Conservation (phyloP, 352 stramenopile species). For the Globisporangium apiculatum region DNA sequence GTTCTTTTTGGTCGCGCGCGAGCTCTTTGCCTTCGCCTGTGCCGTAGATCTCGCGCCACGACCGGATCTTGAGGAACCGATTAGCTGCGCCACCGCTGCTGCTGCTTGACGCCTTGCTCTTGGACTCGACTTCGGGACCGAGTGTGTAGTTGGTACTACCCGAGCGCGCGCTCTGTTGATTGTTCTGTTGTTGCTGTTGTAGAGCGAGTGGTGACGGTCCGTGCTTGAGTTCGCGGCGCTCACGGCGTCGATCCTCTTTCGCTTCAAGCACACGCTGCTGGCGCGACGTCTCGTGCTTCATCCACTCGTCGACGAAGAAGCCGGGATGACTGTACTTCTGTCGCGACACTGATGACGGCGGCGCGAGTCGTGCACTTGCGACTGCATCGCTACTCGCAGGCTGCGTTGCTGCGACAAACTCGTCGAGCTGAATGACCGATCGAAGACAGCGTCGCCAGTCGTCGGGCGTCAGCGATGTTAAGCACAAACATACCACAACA, state of each 20-base stretch:
- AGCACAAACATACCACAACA: too few species aligned
- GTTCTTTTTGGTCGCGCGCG: slow-evolving; percentile 17
- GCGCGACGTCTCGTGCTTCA: slow-evolving; percentile 28
- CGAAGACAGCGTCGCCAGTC: background rate
- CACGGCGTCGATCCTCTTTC: slow-evolving; percentile 22
- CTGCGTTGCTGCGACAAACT: slow-evolving; percentile 16
- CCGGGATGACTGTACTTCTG: slow-evolving; percentile 57
- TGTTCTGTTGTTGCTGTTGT: slow-evolving; percentile 14
- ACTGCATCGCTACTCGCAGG: background rate
- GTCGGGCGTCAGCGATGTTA: too few species aligned
- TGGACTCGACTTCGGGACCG: background rate
- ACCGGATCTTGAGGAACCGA: slow-evolving; percentile 52
- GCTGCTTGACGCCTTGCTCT: slow-evolving; percentile 12
- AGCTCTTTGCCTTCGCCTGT: slow-evolving; percentile 56
- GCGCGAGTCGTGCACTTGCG: background rate
- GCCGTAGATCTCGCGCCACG: slow-evolving; percentile 57
- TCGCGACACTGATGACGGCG: slow-evolving; percentile 6
- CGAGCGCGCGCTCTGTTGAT: slow-evolving; percentile 11
- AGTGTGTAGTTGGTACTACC: slow-evolving; percentile 11
- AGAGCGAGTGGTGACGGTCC: background rate
- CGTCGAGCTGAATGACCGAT: slow-evolving; percentile 21
- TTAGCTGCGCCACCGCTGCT: slow-evolving; percentile 1
- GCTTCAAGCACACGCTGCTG: slow-evolving; percentile 26
- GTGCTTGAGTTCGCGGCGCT: slow-evolving; percentile 11
- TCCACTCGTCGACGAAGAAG: slow-evolving; percentile 59